Conservation (phyloP, 768 basidiomycete species). For the Tubosaeta brunneosetosa region DNA sequence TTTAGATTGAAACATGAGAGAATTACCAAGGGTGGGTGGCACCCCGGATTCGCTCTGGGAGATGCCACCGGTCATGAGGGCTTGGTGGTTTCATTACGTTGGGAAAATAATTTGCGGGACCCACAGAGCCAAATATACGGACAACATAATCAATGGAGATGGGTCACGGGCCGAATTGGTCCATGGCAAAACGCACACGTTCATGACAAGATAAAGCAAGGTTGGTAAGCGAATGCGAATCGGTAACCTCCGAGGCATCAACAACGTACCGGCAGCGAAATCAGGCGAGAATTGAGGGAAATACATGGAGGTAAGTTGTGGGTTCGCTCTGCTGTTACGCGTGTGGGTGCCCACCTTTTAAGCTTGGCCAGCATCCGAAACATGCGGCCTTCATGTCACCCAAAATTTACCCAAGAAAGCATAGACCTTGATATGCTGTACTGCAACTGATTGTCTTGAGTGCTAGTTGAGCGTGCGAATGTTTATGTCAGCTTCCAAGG, state of each 20-base stretch:
- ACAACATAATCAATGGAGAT: slow-evolving; percentile 18
- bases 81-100: slow-evolving; percentile 24
- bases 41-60: slow-evolving; percentile 11
- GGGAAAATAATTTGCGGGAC: slow-evolving; percentile 28
- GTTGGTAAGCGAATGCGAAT: slow-evolving; percentile 12
- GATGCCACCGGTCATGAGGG: slow-evolving; percentile 23
- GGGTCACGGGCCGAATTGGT: slow-evolving; percentile 1
- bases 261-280: slow-evolving; percentile 4
- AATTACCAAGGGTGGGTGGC: slow-evolving; percentile 4
- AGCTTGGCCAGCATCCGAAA: slow-evolving; percentile 3
- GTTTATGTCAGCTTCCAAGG: slow-evolving; percentile 24
- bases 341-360: slow-evolving; percentile 26
- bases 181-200: background rate
- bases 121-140: slow-evolving; percentile 32
- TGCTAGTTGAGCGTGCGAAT: slow-evolving; percentile 24
- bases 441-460: slow-evolving; percentile 16
- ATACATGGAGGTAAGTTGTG: slow-evolving; percentile 3
- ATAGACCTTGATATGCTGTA: slow-evolving; percentile 20
- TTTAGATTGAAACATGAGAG: slow-evolving; percentile 11
- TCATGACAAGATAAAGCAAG: slow-evolving; percentile 23
- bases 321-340: slow-evolving; percentile 4
- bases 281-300: background rate
- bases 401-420: slow-evolving; percentile 26
- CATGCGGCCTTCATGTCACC: slow-evolving; percentile 17
- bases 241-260: slow-evolving; percentile 15